These are phyloP conservation scores for Escallonia rubra DNA, from an alignment of 129 eudicot genomes.

Conservation along the genomic window DNA sequence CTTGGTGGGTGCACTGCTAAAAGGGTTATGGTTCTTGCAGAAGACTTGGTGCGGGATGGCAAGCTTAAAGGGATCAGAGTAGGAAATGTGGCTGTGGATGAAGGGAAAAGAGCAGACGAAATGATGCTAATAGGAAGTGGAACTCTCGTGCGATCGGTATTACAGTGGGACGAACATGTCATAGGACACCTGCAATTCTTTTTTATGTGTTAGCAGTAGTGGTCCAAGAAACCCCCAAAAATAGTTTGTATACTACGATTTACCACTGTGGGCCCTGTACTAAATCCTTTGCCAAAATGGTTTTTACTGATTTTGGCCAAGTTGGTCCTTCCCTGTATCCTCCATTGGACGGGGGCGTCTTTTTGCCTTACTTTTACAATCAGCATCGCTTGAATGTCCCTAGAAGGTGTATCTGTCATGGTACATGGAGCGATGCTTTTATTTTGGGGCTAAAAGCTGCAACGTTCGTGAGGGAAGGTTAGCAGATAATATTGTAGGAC, in stretches of 20 bases:
- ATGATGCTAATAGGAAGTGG: conserved; percentile 98
- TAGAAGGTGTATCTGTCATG: too few species aligned
- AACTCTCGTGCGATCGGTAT: conserved; percentile 67
- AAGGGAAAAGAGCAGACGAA: conserved; percentile 70
- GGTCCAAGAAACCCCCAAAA: not conserved
- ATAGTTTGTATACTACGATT: not conserved
- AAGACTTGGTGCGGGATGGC: conserved; percentile 46
- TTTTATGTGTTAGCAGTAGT: not conserved
- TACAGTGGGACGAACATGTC: conserved; percentile 87
- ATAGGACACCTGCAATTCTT: conserved; percentile 25
- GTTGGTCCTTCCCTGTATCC: too few species aligned
- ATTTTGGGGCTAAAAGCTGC: too few species aligned
- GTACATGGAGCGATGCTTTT: too few species aligned
- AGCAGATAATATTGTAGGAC: too few species aligned
- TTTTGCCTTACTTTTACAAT: too few species aligned
- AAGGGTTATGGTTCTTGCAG: conserved; percentile 61
- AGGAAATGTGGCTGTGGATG: conserved; percentile 57
- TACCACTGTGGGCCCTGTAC: too few species aligned
- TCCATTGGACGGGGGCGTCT: too few species aligned
- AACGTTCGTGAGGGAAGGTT: too few species aligned
- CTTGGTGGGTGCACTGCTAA: conserved; percentile 83
- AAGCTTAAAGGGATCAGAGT: conserved; percentile 43
- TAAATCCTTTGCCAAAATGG: too few species aligned
- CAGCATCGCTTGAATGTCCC: too few species aligned
- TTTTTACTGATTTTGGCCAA: too few species aligned